phyloP scores from a whole-genome alignment of 2,329 filamentous ascomycete species.

The Cladophialophora immunda region DNA sequence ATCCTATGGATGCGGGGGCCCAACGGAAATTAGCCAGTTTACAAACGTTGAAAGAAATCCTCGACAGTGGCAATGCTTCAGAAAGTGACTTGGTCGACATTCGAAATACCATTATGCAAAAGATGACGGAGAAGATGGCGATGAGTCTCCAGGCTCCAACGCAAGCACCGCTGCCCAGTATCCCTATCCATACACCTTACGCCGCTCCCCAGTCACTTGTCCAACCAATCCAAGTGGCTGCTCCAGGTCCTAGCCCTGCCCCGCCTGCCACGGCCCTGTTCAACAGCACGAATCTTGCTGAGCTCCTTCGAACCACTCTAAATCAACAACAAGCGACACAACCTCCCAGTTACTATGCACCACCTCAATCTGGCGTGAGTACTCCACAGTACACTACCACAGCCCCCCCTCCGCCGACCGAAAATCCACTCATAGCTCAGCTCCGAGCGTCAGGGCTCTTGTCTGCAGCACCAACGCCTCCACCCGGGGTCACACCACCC shows the following conservation, averaged over 20 bases:
- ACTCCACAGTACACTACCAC: slow-evolving; percentile 35
- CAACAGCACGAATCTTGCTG: slow-evolving; percentile 54
- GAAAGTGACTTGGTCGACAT: slow-evolving; percentile 39
- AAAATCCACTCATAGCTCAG: slow-evolving; percentile 71
- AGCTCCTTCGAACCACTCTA: slow-evolving; percentile 55
- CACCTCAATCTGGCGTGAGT: slow-evolving; percentile 22
- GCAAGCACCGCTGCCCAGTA: slow-evolving; percentile 46
- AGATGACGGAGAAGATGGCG: slow-evolving; percentile 57
- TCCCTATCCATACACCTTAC: slow-evolving; percentile 45
- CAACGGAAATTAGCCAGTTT: slow-evolving; percentile 40
- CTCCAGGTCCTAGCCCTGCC: slow-evolving; percentile 30
- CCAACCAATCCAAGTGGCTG: slow-evolving; percentile 37
- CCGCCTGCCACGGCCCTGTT: slow-evolving; percentile 45
- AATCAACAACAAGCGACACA: slow-evolving; percentile 57
- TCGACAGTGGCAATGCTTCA: slow-evolving; percentile 39
- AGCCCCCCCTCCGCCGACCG: slow-evolving; percentile 50
- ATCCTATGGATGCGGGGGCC: slow-evolving; percentile 40
- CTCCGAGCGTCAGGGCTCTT: slow-evolving; percentile 75
- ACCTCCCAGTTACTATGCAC: slow-evolving; percentile 27
- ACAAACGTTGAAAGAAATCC: slow-evolving; percentile 41
- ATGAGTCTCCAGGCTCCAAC: slow-evolving; percentile 46
- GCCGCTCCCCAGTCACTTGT: slow-evolving; percentile 45
- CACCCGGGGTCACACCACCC: slow-evolving; percentile 50
- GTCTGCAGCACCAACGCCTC: slow-evolving; percentile 55
- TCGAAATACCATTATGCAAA: slow-evolving; percentile 37